phyloP scores from a whole-genome alignment of 2,329 filamentous ascomycete species.

The Pseudogymnoascus verrucosus region DNA sequence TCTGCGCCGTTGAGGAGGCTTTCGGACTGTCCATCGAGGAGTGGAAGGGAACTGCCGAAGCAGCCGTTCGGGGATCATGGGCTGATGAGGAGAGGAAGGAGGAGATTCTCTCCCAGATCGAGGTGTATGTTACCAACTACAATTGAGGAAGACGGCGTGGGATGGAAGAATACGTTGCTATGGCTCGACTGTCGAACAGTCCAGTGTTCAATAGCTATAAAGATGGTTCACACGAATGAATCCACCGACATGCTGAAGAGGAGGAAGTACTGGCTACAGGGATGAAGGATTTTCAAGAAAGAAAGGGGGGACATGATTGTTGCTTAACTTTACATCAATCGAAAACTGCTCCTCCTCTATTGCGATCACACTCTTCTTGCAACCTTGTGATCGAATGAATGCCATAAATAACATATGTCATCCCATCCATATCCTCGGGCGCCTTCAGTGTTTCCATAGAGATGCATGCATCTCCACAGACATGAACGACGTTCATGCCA shows the following conservation, averaged over 20 bases:
- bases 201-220: background rate
- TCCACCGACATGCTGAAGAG: background rate
- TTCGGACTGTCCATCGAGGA: conserved; percentile 56
- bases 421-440: background rate
- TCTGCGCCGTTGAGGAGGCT: conserved; percentile 65
- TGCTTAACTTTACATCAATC: background rate
- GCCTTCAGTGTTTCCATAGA: background rate
- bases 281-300: background rate
- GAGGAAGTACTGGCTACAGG: background rate
- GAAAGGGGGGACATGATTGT: background rate
- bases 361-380: background rate
- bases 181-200: background rate
- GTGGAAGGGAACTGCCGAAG: conserved; percentile 56
- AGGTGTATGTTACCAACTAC: conserved; percentile 27
- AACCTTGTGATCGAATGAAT: background rate
- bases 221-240: background rate
- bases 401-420: background rate
- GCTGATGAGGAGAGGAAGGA: conserved; percentile 54
- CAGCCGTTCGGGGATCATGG: conserved; percentile 62
- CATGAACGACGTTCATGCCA: too few relatives aligned
- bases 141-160: background rate
- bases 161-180: background rate
- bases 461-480: too few relatives aligned
- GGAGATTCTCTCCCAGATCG: conserved; percentile 43
- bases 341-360: background rate